Base-by-base conservation (phyloP, 805 yeast species). In the Debaryomyces castellii region DNA sequence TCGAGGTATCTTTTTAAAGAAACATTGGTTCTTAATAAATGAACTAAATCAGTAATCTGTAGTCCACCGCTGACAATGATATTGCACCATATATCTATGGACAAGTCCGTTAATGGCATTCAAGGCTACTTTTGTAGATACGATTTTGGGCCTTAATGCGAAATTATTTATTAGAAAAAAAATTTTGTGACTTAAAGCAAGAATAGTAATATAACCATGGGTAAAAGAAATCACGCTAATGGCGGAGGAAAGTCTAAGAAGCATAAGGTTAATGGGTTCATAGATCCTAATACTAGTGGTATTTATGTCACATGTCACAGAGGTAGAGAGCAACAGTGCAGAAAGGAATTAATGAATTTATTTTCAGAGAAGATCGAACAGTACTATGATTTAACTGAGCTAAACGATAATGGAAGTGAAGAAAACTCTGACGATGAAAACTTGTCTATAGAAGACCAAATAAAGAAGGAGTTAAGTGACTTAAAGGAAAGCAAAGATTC, bases 271-370 rank as follows among this genome's bases (percentile, higher is more conserved):
- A 58, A 69, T 2, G 80, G 80, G 7, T 69, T 80, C 44, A 64
- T 91, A 16, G 97, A 91, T 57, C 96, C 97, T 0, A 85, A 85
- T 33, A 87, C 94, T 44, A 70, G 84, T 32, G 99, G 99, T 0
- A 75, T 94, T 0, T 94, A 87, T 64, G 96, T 90, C 10, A 87
- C 98, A 0, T 92, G 97, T 64, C 80, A 82, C 41, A 76, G 96
- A 54, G 85, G 86, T 32, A 82, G 84, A 48, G 99, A 94, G 62
- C 76, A 76, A 44, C 82, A 78, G 43, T 89, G 95, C 49, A 77
- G 85, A n/a, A 81, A 81, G 51, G 97, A 90, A 61, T 67, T 90
- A 54, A 73, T 78, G 49, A 63, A 71, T 46, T 59, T 89, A 8
- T 75, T 90, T 35, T 66, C 57, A 4, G 74, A 70, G 41, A 68